Evolutionary conservation across 2,329 filamentous ascomycete species (phyloP).

Genomic region (Colletotrichum limetticola): DNA sequence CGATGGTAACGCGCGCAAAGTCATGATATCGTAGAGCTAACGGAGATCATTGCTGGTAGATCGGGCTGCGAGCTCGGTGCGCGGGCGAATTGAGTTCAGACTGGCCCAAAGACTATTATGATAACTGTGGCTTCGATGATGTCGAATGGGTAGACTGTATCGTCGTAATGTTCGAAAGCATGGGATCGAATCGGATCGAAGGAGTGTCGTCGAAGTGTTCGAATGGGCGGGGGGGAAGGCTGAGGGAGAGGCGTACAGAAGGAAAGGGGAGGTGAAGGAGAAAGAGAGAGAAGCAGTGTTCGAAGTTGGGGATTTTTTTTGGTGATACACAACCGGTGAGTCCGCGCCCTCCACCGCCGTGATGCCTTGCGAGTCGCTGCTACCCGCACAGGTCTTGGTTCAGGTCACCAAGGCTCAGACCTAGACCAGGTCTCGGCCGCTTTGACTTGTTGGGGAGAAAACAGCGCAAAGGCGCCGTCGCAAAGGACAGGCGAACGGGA

Average conservation of each 20-base stretch:
- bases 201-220: not conserved
- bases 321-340: conserved; percentile 34
- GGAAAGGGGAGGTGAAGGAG: not conserved
- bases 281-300: conserved; percentile 6
- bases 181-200: not conserved
- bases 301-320: conserved; percentile 5
- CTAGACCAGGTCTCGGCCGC: conserved; percentile 29
- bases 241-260: not conserved
- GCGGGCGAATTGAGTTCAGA: conserved; percentile 15
- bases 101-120: not conserved
- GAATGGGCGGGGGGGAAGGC: not conserved
- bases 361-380: conserved; percentile 16
- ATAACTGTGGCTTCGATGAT: not conserved
- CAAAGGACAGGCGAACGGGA: conserved; percentile 1
- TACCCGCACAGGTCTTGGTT: conserved; percentile 24
- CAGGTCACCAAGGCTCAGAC: conserved; percentile 30
- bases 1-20: conserved; percentile 50
- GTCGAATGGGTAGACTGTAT: not conserved
- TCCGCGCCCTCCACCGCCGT: conserved; percentile 26
- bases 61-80: conserved; percentile 24
- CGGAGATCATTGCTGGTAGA: conserved; percentile 44
- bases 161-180: not conserved
- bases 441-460: conserved; percentile 25
- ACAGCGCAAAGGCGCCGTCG: conserved; percentile 21
- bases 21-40: conserved; percentile 54